Base-by-base conservation (phyloP, 1,139 yeast species). In the Eremothecium cymbalariae region DNA sequence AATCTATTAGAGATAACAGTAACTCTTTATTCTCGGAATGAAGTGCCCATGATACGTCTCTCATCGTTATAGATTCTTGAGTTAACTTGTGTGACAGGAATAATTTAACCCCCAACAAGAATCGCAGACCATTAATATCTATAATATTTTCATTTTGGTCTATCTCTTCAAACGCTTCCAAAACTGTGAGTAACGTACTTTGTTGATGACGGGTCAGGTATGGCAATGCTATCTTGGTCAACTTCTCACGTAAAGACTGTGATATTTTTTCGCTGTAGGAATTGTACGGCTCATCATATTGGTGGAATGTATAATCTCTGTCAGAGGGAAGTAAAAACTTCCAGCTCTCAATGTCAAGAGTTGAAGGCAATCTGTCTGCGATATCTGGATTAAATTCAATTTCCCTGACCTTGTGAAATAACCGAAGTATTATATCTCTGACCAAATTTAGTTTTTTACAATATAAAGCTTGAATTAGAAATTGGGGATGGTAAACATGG, bases 401-500 rank as follows among this genome's bases (percentile, higher is more conserved):
- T 34, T 68, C 70, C 40, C 94, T 59, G 25, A 78, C 54, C 17
- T 58, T 62, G 13, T 69, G 57, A 39, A 74, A 72, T 28, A 88
- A 60, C 12, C 65, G 60, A 4, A 72, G 61, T 17, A 88, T 51
- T 1, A 88, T 67, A 25, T 65, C 69, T 42, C 75, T 69, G 1
- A 77, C 93, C 4, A 77, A 53, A 4, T 62, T 60, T 8, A 70
- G 46, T 46, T 80, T 77, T 22, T 77, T 79, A 48, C 75, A 72
- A 49, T 80, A 78, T 12, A 88, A 57, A 3, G 80, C 65, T 53
- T 88, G 96, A 33, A 86, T 79, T 27, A 90, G 61, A 40, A 85
- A 70, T 55, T 86, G 95, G 0, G 98, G 98, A 51, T 90, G 97
- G 50, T 83, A 90, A 1, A 86, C 62, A 0, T 97, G 96, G 22